A percentile compares a stretch with the other conserved stretches of the same genome.
Evolutionary conservation across 176 grass and related monocot species (phyloP).

Genomic region (Canna indica): DNA sequence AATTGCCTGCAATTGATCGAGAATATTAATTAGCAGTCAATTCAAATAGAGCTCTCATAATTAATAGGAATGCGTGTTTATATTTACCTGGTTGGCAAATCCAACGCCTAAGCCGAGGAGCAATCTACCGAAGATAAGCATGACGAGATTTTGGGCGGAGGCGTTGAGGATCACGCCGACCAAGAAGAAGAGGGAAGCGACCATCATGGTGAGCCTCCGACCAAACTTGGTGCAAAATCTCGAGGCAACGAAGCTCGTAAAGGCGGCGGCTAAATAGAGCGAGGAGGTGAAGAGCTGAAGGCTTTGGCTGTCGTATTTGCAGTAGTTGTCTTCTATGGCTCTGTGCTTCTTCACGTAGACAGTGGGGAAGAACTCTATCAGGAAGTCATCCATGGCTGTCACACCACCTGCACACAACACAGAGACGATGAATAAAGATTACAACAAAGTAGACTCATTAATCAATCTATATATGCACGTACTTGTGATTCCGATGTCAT

Average conservation of each 20-base stretch:
- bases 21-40: too few relatives aligned
- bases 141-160: background rate
- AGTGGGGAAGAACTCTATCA: conserved; percentile 25
- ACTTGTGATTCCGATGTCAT: background rate
- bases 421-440: too few relatives aligned
- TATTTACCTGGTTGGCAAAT: conserved; percentile 19
- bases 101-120: conserved; percentile 16
- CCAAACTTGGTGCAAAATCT: conserved; percentile 7
- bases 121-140: conserved; percentile 11
- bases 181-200: conserved; percentile 23
- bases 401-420: conserved; percentile 28
- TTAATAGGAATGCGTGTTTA: too few relatives aligned
- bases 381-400: conserved; percentile 35
- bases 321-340: conserved; percentile 34
- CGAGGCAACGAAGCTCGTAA: conserved; percentile 26
- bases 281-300: conserved; percentile 36
- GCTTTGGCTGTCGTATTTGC: conserved; percentile 28
- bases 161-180: conserved; percentile 1
- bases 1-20: conserved; percentile 3
- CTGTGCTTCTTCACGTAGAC: conserved; percentile 30
- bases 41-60: too few relatives aligned
- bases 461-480: too few relatives aligned
- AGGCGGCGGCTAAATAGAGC: conserved; percentile 29
- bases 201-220: conserved; percentile 20
- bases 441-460: too few relatives aligned